These are phyloP conservation scores for Apophysomyces trapeziformis DNA, from an alignment of 371 early-diverging fungal species.

Conservation along the genomic window DNA sequence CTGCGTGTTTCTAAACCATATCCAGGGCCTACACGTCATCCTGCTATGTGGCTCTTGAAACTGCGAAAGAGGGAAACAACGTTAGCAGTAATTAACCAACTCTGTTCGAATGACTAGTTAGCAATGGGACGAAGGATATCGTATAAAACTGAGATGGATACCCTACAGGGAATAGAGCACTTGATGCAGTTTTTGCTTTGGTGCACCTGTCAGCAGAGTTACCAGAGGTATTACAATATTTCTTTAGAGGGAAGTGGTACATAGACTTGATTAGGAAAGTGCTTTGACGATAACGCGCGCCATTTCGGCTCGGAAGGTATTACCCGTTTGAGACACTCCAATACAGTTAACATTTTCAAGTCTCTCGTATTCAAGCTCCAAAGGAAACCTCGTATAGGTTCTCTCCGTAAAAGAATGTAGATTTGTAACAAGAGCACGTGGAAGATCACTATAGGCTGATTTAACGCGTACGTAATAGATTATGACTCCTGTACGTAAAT, in stretches of 20 bases:
- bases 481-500: constrained; percentile 3
- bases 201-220: not conserved
- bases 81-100: constrained; percentile 4
- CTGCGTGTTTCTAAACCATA: not conserved
- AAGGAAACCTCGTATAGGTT: not conserved
- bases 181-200: not conserved
- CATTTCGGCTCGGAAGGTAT: constrained; percentile 1
- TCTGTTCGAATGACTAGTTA: not conserved
- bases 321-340: not conserved
- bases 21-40: not conserved
- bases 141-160: too few species aligned
- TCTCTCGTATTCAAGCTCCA: not conserved
- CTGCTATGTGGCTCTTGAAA: not conserved
- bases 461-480: not conserved
- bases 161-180: too few species aligned
- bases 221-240: not conserved
- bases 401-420: not conserved
- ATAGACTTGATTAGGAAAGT: not conserved
- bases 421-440: not conserved
- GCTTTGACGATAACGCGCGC: constrained; percentile 6
- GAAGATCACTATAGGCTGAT: constrained; percentile 5
- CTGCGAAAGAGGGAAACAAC: not conserved
- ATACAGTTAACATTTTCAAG: not conserved
- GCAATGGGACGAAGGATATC: not conserved
- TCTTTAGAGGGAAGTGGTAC: not conserved